phyloP scores from a whole-genome alignment of 345 rosid species.

The Gossypium stocksii region DNA sequence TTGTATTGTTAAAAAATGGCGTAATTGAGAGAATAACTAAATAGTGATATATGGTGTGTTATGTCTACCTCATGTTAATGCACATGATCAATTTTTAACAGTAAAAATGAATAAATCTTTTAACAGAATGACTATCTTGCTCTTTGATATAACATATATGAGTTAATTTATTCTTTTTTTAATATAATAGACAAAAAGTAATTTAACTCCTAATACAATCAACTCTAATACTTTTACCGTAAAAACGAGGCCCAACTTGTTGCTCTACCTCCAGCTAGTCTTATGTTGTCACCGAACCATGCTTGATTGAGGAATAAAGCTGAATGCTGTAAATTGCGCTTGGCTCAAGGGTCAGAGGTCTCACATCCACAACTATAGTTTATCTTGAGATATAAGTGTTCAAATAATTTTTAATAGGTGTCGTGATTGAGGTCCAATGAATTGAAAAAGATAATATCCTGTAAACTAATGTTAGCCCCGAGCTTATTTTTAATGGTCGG shows the following conservation, averaged over 20 bases:
- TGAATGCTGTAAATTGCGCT: background rate
- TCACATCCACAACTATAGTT: background rate
- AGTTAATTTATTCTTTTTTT: no score
- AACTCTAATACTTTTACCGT: fast-evolving
- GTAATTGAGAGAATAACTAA: no score
- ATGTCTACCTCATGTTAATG: no score
- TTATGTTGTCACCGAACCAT: background rate
- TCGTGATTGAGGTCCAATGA: background rate
- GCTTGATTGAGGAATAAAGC: background rate
- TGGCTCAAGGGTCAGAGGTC: background rate
- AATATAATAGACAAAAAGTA: no score
- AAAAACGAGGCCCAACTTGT: background rate
- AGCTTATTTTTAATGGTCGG: background rate
- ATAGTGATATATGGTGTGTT: no score
- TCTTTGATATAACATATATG: no score
- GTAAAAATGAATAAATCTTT: no score
- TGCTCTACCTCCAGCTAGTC: background rate
- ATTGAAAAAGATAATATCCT: background rate
- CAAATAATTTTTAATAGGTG: background rate
- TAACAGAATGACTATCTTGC: no score
- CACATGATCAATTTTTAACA: no score
- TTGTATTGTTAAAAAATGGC: no score
- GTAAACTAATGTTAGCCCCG: background rate
- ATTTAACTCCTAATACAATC: no score
- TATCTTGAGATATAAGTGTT: background rate